Conservation (phyloP, 116 monocot species). For the Papilionanthe hybrid region DNA sequence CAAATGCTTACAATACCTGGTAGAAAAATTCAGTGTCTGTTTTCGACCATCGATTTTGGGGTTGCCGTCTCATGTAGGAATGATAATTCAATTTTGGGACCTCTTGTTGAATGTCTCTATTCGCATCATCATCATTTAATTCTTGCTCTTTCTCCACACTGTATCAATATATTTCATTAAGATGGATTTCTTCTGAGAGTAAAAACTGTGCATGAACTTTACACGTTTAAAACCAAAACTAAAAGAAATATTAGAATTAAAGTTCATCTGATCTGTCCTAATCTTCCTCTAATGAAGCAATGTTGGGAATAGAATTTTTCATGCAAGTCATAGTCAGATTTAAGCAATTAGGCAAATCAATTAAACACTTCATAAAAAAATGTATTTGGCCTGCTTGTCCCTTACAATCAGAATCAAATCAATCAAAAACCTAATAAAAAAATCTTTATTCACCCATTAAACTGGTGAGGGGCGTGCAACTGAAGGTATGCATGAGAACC, state of each 20-base stretch:
- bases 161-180: constrained; percentile 9
- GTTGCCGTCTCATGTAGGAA: constrained; percentile 48
- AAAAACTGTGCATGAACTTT: constrained; percentile 4
- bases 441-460: no score
- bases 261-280: no score
- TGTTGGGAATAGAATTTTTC: no score
- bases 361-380: no score
- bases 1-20: constrained; percentile 33
- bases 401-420: no score
- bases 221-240: background rate
- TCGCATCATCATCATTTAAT: constrained; percentile 21
- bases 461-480: no score
- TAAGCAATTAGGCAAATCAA: no score
- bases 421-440: no score
- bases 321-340: no score
- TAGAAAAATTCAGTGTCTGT: constrained; percentile 69
- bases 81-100: constrained; percentile 53
- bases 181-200: constrained; percentile 1
- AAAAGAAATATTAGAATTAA: background rate
- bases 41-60: constrained; percentile 55
- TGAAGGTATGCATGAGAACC: no score
- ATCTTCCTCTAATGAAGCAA: no score
- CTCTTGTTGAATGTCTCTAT: constrained; percentile 13
- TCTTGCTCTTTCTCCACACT: constrained; percentile 19
- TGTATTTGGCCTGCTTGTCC: no score